Conservation (phyloP, 495 filamentous ascomycete genomes). For the Astrocystis sublimbata region DNA sequence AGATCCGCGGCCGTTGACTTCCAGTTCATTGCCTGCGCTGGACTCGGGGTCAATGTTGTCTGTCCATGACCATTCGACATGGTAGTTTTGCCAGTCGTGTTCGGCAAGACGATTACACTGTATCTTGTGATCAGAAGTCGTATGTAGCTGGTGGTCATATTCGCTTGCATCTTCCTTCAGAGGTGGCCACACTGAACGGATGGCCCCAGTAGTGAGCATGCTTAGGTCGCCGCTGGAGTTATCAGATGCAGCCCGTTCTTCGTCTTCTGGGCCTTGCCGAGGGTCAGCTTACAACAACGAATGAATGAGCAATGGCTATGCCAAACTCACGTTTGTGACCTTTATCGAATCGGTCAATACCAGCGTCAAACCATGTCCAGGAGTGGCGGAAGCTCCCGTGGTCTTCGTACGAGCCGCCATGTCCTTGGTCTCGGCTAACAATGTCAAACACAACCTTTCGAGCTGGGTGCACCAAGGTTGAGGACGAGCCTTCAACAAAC, state of each 20-base stretch:
- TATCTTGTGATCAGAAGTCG: constrained; percentile 43
- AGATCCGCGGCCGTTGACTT: constrained; percentile 50
- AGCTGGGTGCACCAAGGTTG: constrained; percentile 44
- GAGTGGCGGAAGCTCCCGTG: constrained; percentile 56
- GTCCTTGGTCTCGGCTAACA: constrained; percentile 68
- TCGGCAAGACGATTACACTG: constrained; percentile 54
- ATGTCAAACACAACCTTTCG: constrained; percentile 67
- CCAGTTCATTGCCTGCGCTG: constrained; percentile 39
- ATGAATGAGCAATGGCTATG: not conserved
- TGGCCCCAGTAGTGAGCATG: constrained; percentile 23
- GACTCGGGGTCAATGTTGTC: constrained; percentile 53
- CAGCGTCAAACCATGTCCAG: constrained; percentile 73
- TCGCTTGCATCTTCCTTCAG: not conserved
- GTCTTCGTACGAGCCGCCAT: constrained; percentile 38
- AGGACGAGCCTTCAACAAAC: constrained; percentile 30
- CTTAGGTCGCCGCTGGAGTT: not conserved
- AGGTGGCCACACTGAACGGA: constrained; percentile 31
- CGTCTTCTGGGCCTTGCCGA: constrained; percentile 12
- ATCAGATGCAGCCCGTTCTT: not conserved
- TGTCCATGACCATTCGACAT: constrained; percentile 58
- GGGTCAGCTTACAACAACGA: constrained; percentile 5
- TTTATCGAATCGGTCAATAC: constrained; percentile 48
- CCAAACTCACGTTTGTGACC: constrained; percentile 22
- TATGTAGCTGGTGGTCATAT: constrained; percentile 45
- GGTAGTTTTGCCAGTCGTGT: constrained; percentile 38